A percentile compares a stretch with the other conserved stretches of the same genome.
Conservation (phyloP, 805 yeast species). For the Hanseniaspora singularis region DNA sequence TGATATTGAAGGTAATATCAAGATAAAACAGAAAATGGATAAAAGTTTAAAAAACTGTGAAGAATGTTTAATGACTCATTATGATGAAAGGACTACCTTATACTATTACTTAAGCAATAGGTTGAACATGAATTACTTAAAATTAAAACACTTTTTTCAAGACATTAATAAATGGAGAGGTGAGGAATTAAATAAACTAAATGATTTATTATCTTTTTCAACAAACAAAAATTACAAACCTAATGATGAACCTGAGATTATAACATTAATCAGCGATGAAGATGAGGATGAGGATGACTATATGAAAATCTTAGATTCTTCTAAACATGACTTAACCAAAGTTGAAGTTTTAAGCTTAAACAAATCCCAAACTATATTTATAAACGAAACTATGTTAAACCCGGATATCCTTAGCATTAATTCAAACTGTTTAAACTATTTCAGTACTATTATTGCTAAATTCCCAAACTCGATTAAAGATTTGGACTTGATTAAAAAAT, state of each 20-base stretch:
- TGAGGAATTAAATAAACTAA: slow-evolving; percentile 18
- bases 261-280: slow-evolving; percentile 20
- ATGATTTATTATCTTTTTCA: neutral
- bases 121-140: slow-evolving; percentile 39
- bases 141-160: slow-evolving; percentile 28
- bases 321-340: slow-evolving; percentile 7
- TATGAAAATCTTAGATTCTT: slow-evolving; percentile 22
- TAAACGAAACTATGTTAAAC: slow-evolving; percentile 8
- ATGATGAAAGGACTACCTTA: slow-evolving; percentile 40
- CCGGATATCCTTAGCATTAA: slow-evolving; percentile 2
- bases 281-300: slow-evolving; percentile 19
- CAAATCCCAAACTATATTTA: neutral
- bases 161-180: slow-evolving; percentile 30
- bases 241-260: slow-evolving; percentile 21
- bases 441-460: neutral
- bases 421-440: neutral
- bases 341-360: neutral
- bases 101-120: slow-evolving; percentile 40
- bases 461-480: neutral
- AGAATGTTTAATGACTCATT: slow-evolving; percentile 43
- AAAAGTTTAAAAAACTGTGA: slow-evolving; percentile 38
- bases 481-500: neutral
- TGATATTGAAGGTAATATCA: slow-evolving; percentile 31
- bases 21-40: slow-evolving; percentile 30
- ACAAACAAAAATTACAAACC: neutral